phyloP scores from a whole-genome alignment of 2,329 filamentous ascomycete genomes.

The Epichloe typhina region DNA sequence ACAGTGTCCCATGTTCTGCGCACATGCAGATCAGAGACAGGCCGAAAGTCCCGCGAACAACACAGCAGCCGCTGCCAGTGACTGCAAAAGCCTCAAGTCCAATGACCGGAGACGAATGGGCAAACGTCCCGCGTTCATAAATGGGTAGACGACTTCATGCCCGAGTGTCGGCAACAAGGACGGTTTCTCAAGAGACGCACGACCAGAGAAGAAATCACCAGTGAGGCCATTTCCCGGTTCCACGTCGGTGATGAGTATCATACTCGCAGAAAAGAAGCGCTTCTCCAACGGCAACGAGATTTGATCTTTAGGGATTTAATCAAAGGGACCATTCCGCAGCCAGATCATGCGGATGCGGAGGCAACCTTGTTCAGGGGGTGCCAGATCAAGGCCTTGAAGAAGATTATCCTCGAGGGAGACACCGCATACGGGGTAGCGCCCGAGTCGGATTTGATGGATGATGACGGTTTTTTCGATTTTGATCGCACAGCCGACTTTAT shows the following conservation, averaged over 20 bases:
- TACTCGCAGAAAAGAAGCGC: constrained; percentile 26
- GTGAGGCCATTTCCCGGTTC: constrained; percentile 42
- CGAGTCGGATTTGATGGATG: constrained; percentile 16
- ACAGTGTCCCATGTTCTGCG: constrained; percentile 44
- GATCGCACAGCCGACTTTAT: constrained; percentile 31
- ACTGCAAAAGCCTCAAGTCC: constrained; percentile 27
- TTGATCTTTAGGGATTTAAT: constrained; percentile 34
- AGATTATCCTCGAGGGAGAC: constrained; percentile 34
- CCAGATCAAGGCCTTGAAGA: constrained; percentile 30
- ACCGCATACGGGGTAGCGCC: constrained; percentile 22
- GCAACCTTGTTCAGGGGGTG: not conserved
- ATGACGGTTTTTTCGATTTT: constrained; percentile 30
- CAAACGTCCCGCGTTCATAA: constrained; percentile 42
- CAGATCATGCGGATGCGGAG: constrained; percentile 7
- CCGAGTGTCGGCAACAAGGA: constrained; percentile 29
- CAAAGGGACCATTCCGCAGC: constrained; percentile 18
- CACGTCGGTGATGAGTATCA: constrained; percentile 30
- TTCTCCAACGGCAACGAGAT: constrained; percentile 24
- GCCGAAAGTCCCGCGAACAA: constrained; percentile 4
- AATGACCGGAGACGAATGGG: constrained; percentile 45
- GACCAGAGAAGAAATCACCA: constrained; percentile 32
- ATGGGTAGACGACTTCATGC: constrained; percentile 54
- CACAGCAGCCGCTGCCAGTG: constrained; percentile 9
- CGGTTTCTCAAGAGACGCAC: constrained; percentile 17
- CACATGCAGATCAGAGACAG: constrained; percentile 13